Base-by-base conservation (phyloP, 169 alveolate genomes). In the Plasmodium ovale region DNA sequence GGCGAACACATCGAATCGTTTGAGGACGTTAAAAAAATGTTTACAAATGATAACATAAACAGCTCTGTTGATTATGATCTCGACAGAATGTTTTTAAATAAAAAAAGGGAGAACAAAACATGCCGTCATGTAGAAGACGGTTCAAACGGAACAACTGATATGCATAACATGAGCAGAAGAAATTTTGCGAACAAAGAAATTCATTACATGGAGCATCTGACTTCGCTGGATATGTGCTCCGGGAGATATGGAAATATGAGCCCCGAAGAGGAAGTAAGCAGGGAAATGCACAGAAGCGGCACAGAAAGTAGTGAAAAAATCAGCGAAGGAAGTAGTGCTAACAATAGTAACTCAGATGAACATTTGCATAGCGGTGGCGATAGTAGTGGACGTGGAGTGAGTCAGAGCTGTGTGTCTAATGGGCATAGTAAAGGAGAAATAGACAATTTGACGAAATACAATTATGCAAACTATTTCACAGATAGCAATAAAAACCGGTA, bases 151-250 rank as follows among this genome's bases (percentile, higher is more conserved):
- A n/a, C n/a, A n/a, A 47, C 12, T 0, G 35, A 27, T 31, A 27
- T 42, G 12, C 16, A n/a, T 0, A 47, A 27, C 47, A 33, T 49
- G 3, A 47, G 49, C 65, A 51, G 77, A 65, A 49, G 44, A 60
- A 74, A 60, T 60, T 2, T 21, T 39, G 19, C 27, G 1, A 51
- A 65, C 42, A 37, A 16, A 2, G 31, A 33, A 9, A 39, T 60
- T 65, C 27, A n/a, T 59, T 68, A 37, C 27, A 67, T 23, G 19
- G 77, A 74, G 0, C 58, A 74, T 25, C 31, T 5, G 23, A 74
- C 33, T 74, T 27, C 60, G 53, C 14, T 25, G 27, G 67, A 16
- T 19, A 74, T 74, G 37, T 23, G 27, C 31, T 19, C 23, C 19
- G 42, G 37, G 60, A 42, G 53, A 16, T 19, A 29, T 51, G 35